A percentile compares a stretch with the other conserved stretches of the same genome.
phyloP scores from a whole-genome alignment of 1,139 yeast species.

The Zygotorulaspora mrakii region DNA sequence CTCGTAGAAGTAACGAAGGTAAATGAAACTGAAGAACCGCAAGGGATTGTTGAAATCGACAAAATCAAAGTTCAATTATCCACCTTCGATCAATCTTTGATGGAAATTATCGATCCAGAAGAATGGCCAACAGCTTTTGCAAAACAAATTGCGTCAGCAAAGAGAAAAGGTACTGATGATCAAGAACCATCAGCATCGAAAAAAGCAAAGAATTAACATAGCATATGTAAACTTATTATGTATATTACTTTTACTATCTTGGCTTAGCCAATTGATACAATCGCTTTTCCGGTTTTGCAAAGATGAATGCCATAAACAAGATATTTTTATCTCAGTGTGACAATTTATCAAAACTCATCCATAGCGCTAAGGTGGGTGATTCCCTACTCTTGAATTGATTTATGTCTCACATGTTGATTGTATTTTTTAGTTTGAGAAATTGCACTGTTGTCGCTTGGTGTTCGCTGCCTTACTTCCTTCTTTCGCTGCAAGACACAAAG shows the following conservation, averaged over 20 bases:
- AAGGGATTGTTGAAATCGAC: slow-evolving; percentile 40
- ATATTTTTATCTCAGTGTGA: too few species aligned
- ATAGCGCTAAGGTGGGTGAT: too few species aligned
- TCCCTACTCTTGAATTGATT: too few species aligned
- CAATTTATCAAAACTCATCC: too few species aligned
- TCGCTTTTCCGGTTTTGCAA: too few species aligned
- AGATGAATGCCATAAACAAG: too few species aligned
- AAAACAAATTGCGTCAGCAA: slow-evolving; percentile 38
- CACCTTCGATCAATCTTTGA: slow-evolving; percentile 68
- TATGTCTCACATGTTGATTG: too few species aligned
- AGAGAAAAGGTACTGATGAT: slow-evolving; percentile 29
- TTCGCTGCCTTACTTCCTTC: too few species aligned
- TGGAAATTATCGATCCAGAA: slow-evolving; percentile 72
- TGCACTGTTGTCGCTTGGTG: too few species aligned
- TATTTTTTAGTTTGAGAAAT: too few species aligned
- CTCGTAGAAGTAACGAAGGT: slow-evolving; percentile 37
- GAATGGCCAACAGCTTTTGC: slow-evolving; percentile 44
- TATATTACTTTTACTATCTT: slow-evolving; percentile 2
- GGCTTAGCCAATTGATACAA: too few species aligned
- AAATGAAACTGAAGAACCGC: slow-evolving; percentile 36
- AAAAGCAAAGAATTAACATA: slow-evolving; percentile 24
- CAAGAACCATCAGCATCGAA: slow-evolving; percentile 24
- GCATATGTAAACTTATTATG: slow-evolving; percentile 1
- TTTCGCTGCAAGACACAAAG: too few species aligned
- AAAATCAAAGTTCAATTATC: slow-evolving; percentile 46